Conservation (phyloP, 768 basidiomycete genomes). For the Kondoa malvinella region DNA sequence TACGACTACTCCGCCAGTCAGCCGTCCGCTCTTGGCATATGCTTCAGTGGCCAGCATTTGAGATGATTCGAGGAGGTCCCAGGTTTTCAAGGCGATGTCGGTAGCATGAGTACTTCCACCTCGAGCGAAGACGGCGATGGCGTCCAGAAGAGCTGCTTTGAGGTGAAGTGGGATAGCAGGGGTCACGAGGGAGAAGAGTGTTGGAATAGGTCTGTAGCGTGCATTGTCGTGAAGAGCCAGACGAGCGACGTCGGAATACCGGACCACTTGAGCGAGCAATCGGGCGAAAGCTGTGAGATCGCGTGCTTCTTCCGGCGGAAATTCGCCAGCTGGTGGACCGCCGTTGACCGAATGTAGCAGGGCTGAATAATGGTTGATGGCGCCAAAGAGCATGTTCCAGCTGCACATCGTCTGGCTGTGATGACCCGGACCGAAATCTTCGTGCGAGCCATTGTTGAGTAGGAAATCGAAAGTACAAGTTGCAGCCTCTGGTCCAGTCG, state of each 20-base stretch:
- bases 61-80: constrained; percentile 64
- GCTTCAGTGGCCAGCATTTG: constrained; percentile 43
- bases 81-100: constrained; percentile 61
- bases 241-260: constrained; percentile 58
- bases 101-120: constrained; percentile 44
- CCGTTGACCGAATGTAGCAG: constrained; percentile 37
- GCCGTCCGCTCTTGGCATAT: constrained; percentile 29
- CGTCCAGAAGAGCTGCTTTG: constrained; percentile 67
- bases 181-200: constrained; percentile 59
- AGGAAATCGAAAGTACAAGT: constrained; percentile 79
- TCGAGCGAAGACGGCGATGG: constrained; percentile 63
- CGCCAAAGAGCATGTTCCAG: constrained; percentile 58
- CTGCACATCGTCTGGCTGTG: constrained; percentile 37
- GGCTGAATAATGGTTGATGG: constrained; percentile 57
- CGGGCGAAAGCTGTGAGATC: constrained; percentile 66
- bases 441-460: constrained; percentile 42
- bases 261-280: constrained; percentile 57
- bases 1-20: constrained; percentile 52
- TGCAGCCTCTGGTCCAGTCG: constrained; percentile 68
- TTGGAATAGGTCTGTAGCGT: constrained; percentile 64
- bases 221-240: constrained; percentile 57
- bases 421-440: constrained; percentile 1
- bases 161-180: constrained; percentile 72
- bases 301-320: constrained; percentile 52
- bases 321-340: constrained; percentile 20